phyloP scores from a whole-genome alignment of 257 asterid species.

The Solanum arcanum region DNA sequence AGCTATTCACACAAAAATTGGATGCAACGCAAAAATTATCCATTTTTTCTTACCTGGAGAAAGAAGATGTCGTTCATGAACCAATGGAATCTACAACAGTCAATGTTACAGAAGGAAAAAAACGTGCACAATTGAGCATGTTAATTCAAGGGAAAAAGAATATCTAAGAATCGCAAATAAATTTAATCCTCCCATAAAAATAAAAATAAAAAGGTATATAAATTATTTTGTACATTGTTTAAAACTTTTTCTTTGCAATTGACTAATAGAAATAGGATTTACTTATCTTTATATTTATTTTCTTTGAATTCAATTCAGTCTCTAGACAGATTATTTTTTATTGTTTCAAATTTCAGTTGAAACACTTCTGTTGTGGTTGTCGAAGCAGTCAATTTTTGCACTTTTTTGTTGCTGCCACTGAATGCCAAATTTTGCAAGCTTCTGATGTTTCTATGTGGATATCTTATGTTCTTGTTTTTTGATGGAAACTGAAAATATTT shows the following conservation, averaged over 20 bases:
- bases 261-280: too few relatives aligned
- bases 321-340: too few relatives aligned
- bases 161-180: neutral
- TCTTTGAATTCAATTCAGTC: too few relatives aligned
- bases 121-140: neutral
- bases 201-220: neutral
- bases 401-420: neutral
- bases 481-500: neutral
- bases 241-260: too few relatives aligned
- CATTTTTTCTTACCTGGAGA: neutral
- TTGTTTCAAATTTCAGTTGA: too few relatives aligned
- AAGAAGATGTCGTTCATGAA: neutral
- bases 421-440: neutral
- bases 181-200: neutral
- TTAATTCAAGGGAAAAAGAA: neutral
- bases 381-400: neutral
- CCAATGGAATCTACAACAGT: accelerated
- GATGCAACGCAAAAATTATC: neutral
- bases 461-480: neutral
- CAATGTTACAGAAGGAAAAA: neutral
- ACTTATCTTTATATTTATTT: too few relatives aligned
- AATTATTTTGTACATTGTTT: neutral
- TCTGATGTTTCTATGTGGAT: neutral
- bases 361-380: too few relatives aligned
- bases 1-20: neutral